These are phyloP conservation scores for Elymus sibiricus DNA, from an alignment of 176 grass and related monocot species.

Conservation along the genomic window DNA sequence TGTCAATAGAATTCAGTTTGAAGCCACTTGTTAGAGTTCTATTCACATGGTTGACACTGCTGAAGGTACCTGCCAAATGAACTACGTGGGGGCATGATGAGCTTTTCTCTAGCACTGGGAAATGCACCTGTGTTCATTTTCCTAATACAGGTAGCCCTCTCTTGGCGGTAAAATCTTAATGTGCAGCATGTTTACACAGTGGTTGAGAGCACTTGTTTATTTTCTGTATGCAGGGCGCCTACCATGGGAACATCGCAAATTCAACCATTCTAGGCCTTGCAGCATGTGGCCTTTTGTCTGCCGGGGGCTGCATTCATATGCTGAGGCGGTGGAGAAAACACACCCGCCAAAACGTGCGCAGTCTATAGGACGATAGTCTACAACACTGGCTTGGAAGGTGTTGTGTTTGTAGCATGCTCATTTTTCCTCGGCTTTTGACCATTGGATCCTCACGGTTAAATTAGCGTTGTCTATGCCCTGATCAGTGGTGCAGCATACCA, in stretches of 20 bases:
- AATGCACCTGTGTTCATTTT: conserved; percentile 59
- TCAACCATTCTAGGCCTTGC: conserved; percentile 70
- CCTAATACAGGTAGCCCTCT: conserved; percentile 47
- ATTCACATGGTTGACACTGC: conserved; percentile 22
- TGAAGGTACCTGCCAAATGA: conserved; percentile 93
- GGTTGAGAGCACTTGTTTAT: conserved; percentile 11
- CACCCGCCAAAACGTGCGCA: conserved; percentile 48
- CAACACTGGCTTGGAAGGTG: background rate
- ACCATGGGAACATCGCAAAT: conserved; percentile 47
- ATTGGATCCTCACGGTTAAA: background rate
- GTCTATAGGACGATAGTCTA: conserved; percentile 28
- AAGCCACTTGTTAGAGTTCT: background rate
- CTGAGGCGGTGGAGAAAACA: conserved; percentile 70
- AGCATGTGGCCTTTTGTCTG: conserved; percentile 51
- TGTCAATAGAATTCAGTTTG: background rate
- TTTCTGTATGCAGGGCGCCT: conserved; percentile 38
- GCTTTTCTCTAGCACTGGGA: conserved; percentile 58
- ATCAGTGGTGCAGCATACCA: background rate
- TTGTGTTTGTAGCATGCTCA: conserved; percentile 5
- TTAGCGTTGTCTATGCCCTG: background rate
- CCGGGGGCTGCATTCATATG: conserved; percentile 57
- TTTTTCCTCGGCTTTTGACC: background rate
- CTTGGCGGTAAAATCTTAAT: background rate
- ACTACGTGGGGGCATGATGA: conserved; percentile 95
- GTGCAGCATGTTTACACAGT: background rate